Conservation (phyloP, 2,329 filamentous ascomycete species). For the Ambrosiella xylebori region DNA sequence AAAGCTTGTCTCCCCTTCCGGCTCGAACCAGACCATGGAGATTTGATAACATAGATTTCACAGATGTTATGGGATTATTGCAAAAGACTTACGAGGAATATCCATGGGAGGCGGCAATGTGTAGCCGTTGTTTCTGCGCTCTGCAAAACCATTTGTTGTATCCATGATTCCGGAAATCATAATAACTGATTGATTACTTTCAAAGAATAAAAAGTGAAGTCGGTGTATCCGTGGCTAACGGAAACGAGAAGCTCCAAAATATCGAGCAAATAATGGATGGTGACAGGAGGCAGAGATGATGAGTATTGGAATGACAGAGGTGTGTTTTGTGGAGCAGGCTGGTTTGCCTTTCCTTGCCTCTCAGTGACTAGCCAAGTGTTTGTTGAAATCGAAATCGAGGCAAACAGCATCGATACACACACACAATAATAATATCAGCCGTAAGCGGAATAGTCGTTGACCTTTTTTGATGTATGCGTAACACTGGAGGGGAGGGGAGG, state of each 20-base stretch:
- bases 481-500: no score
- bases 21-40: no score
- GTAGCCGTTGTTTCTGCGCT: slow-evolving; percentile 15
- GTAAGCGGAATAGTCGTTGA: no score
- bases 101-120: slow-evolving; percentile 15
- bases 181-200: not conserved
- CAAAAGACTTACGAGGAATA: slow-evolving; percentile 19
- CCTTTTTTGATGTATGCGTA: no score
- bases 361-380: no score
- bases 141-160: slow-evolving; percentile 8
- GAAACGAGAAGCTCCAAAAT: not conserved
- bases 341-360: no score
- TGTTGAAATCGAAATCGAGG: no score
- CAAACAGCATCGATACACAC: no score
- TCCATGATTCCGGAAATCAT: slow-evolving; percentile 6
- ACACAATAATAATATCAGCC: no score
- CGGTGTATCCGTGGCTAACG: not conserved
- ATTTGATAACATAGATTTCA: no score
- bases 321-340: no score
- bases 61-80: not conserved
- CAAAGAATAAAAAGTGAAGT: not conserved
- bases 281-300: not conserved
- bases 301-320: not conserved
- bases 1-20: no score
- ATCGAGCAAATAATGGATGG: not conserved